Percentiles rank a stretch among this genome's conserved stretches.
These are phyloP conservation scores for Magnusiomyces sp. DNA, from an alignment of 1,139 yeast genomes.

Conservation along the genomic window DNA sequence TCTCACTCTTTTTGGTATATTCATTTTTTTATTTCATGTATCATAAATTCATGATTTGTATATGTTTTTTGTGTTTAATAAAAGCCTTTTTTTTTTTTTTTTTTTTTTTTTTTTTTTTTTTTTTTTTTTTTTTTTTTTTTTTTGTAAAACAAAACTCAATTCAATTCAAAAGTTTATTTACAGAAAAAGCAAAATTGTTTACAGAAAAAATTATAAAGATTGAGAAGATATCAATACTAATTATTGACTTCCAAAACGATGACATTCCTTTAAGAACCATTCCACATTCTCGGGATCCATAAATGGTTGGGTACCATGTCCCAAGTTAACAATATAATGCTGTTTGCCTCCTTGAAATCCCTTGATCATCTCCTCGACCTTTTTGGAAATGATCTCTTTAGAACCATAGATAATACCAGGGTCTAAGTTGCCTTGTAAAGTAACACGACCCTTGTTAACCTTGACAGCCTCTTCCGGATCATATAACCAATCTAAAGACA, in stretches of 20 bases:
- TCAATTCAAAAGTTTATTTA: too few relatives aligned
- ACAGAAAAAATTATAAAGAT: too few relatives aligned
- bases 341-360: slow-evolving; percentile 92
- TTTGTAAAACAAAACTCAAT: background rate
- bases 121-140: too few relatives aligned
- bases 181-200: too few relatives aligned
- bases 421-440: slow-evolving; percentile 90
- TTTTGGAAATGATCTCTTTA: slow-evolving; percentile 64
- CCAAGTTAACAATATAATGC: slow-evolving; percentile 85
- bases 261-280: slow-evolving; percentile 81
- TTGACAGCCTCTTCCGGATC: slow-evolving; percentile 80
- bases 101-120: too few relatives aligned
- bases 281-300: slow-evolving; percentile 87
- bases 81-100: too few relatives aligned
- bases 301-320: slow-evolving; percentile 96
- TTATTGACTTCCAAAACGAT: slow-evolving; percentile 49
- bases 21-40: background rate
- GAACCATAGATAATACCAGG: slow-evolving; percentile 94
- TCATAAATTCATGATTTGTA: background rate
- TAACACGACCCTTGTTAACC: slow-evolving; percentile 68
- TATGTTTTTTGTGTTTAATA: background rate
- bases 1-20: background rate
- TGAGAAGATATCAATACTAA: too few relatives aligned
- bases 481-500: slow-evolving; percentile 88
- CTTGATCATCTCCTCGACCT: slow-evolving; percentile 78